phyloP scores from a whole-genome alignment of 768 basidiomycete genomes.

The Rickenella mellea region DNA sequence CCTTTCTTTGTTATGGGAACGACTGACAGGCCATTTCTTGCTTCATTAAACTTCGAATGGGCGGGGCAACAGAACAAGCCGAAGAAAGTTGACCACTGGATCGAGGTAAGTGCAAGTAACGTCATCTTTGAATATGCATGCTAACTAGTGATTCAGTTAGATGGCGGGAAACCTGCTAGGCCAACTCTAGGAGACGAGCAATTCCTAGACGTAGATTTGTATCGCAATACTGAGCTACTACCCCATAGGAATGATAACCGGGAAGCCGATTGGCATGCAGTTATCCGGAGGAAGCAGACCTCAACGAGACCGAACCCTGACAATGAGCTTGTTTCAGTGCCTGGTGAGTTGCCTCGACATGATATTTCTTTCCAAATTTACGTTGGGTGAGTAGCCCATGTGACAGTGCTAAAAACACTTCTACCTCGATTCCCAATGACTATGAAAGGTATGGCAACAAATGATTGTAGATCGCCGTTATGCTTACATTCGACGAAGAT shows the following conservation, averaged over 20 bases:
- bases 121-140: not conserved
- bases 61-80: constrained; percentile 29
- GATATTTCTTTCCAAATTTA: not conserved
- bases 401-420: constrained; percentile 22
- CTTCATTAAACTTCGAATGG: constrained; percentile 31
- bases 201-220: constrained; percentile 39
- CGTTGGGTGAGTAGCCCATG: constrained; percentile 20
- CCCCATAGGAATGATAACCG: constrained; percentile 15
- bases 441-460: constrained; percentile 22
- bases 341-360: no score
- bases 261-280: constrained; percentile 1
- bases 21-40: constrained; percentile 36
- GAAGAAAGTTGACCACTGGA: constrained; percentile 41
- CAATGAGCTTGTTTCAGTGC: not conserved
- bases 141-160: constrained; percentile 25
- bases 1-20: constrained; percentile 33
- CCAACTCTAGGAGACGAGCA: constrained; percentile 40
- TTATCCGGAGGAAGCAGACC: not conserved
- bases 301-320: not conserved
- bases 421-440: constrained; percentile 36
- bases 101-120: constrained; percentile 29
- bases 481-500: not conserved
- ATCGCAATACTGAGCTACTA: constrained; percentile 31
- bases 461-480: not conserved
- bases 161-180: constrained; percentile 24